Evolutionary conservation across 805 yeast genomes (phyloP).

Genomic region (Yamadazyma olivae): DNA sequence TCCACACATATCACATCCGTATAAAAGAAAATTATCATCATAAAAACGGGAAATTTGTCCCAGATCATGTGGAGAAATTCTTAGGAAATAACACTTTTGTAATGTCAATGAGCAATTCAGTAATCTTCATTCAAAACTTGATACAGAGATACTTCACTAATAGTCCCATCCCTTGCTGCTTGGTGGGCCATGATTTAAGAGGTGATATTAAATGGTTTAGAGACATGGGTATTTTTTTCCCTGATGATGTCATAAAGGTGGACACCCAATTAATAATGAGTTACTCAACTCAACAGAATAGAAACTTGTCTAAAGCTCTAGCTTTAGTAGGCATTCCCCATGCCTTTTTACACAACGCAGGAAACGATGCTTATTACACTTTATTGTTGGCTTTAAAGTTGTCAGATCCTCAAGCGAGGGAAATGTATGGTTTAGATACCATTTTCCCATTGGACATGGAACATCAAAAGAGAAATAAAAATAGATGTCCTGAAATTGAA

Average conservation of each 20-base stretch:
- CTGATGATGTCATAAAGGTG: conserved; percentile 21
- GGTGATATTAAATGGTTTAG: conserved; percentile 57
- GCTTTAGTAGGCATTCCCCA: conserved; percentile 50
- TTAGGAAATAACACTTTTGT: conserved; percentile 48
- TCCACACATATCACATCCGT: conserved; percentile 40
- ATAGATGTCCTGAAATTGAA: conserved; percentile 2
- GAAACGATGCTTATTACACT: conserved; percentile 67
- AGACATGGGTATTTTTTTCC: conserved; percentile 44
- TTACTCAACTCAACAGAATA: conserved; percentile 3
- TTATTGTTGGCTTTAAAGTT: conserved; percentile 46
- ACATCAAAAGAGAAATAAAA: conserved; percentile 2
- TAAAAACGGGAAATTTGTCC: conserved; percentile 52
- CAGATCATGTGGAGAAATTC: conserved; percentile 50
- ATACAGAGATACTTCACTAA: conserved; percentile 41
- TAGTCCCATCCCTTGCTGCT: conserved; percentile 9
- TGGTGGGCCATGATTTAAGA: conserved; percentile 60
- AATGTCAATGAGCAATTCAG: conserved; percentile 35
- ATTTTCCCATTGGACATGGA: conserved; percentile 4
- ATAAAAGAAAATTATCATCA: conserved; percentile 40
- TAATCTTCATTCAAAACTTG: conserved; percentile 37
- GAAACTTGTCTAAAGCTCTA: conserved; percentile 42
- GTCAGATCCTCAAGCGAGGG: conserved; percentile 30
- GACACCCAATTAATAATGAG: conserved; percentile 43
- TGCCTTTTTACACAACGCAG: conserved; percentile 64
- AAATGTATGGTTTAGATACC: conserved; percentile 4